Conservation (phyloP, 139 green algal genomes). For the Coelastrella sp. region DNA sequence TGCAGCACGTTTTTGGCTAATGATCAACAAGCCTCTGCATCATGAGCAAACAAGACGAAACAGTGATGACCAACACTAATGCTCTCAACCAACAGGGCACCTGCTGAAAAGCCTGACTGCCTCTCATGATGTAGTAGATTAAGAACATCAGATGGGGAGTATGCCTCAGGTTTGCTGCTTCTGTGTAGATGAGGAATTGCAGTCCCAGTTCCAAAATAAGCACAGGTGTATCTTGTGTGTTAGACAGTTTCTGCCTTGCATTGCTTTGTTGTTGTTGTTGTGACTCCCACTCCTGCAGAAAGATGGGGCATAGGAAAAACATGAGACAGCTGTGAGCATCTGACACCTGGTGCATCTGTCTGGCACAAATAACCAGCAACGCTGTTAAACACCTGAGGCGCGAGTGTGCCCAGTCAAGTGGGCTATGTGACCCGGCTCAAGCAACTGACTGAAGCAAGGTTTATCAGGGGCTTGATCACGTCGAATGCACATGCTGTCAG, state of each 20-base stretch:
- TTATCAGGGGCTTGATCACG: background rate
- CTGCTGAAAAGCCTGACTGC: constrained; percentile 53
- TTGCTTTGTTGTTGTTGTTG: too few relatives aligned
- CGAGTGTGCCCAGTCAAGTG: too few relatives aligned
- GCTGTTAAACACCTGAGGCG: too few relatives aligned
- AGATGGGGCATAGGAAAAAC: too few relatives aligned
- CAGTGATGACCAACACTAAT: background rate
- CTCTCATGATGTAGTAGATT: constrained; percentile 76
- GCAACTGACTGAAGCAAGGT: background rate
- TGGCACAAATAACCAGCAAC: background rate
- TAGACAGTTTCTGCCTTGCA: too few relatives aligned
- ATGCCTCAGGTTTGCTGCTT: constrained; percentile 84
- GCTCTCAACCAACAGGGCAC: background rate
- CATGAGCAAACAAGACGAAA: too few relatives aligned
- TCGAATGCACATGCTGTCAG: background rate
- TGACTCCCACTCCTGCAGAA: too few relatives aligned
- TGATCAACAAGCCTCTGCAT: too few relatives aligned
- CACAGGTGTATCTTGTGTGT: background rate
- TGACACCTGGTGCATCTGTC: background rate
- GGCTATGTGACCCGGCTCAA: too few relatives aligned
- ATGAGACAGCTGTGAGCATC: too few relatives aligned
- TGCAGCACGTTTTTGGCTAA: too few relatives aligned
- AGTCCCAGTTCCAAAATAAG: constrained; percentile 62
- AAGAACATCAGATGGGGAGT: constrained; percentile 84
- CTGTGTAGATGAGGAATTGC: constrained; percentile 84